Base-by-base conservation (phyloP, 352 stramenopile genomes). In the Aphanomyces astaci region DNA sequence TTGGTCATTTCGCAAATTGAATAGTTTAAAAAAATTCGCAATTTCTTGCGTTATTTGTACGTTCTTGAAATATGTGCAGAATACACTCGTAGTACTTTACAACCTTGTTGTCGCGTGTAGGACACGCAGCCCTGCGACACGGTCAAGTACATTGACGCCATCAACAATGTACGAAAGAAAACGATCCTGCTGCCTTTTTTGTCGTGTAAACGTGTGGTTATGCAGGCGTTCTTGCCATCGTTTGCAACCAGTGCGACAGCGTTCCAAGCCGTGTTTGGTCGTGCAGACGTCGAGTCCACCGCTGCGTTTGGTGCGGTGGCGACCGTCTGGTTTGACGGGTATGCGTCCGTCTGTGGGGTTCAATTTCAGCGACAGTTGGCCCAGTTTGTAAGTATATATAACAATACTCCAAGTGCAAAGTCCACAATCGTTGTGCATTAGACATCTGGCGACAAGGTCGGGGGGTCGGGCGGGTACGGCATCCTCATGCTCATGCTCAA, bases 401-500 rank as follows among this genome's bases (percentile, higher is more conserved):
- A n/a, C n/a, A n/a, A n/a, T n/a, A n/a, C n/a, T n/a, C n/a, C n/a
- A n/a, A n/a, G n/a, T n/a, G n/a, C n/a, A n/a, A n/a, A n/a, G n/a
- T n/a, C n/a, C n/a, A n/a, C n/a, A n/a, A n/a, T n/a, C n/a, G n/a
- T n/a, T n/a, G n/a, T n/a, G n/a, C n/a, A n/a, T n/a, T 59, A 59
- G 51, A 59, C 51, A 4, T 30, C 51, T 4, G 51, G 13, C 7
- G 51, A 25, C 11, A 28, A 19, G 15, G 51, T 36, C 11, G 51
- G 30, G 7, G 51, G 51, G 25, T 59, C 51, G 25, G 51, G 51
- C 2, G 79, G 89, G 45, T 94, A 92, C 48, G 81, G 88, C 66
- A 78, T 88, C 33, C 78, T 94, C 51, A 92, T 94, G 86, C 82
- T 77, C 56, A 82, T 91, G 57, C 76, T 94, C 53, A 90, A 91